Evolutionary conservation across 2,329 filamentous ascomycete genomes (phyloP), one percentile per base, ranked within the genome.

Genomic region (Didymella keratinophila): DNA sequence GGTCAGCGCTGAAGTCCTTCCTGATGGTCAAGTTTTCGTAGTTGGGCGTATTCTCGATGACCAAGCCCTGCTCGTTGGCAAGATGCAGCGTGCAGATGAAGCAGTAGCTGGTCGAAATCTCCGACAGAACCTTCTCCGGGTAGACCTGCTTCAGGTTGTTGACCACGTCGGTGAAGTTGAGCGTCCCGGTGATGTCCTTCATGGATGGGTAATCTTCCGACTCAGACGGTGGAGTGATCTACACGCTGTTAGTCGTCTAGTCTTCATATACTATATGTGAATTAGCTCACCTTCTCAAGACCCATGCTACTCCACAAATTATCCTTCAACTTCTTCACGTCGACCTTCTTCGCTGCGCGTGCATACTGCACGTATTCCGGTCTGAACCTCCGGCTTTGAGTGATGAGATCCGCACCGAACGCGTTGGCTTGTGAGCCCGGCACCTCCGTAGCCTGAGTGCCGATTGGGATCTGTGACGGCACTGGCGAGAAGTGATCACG

Each of bases 11-110:
- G 27, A 73, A 78, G 62, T 85, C 83, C 58, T 75, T 79, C 48
- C 78, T 69, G 21, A 85, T 83, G 1, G 69, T 78, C 64, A 85
- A 65, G 58, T 85, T 81, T 50, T 78, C 76, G 63, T 81, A 82
- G 10, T 75, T 78, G 32, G 84, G 80, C 42, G 84, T 80, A 54
- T 87, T 88, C 65, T 90, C 85, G 62, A 97, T 90, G 23, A 90
- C 83, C 37, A 97, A 81, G 0, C 93, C 93, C 80, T 96, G 94
- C 74, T 97, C 93, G 78, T 97, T 97, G 59, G 93, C 93, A 70
- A 97, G 76, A 78, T 97, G 93, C 64, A 97, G 80, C 57, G 97
- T 79, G 70, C 91, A 96, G 63, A 99, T 99, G 79, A 98, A 99
- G 76, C 95, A 96, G 66, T 86, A 90, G 16, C 84, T 96, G 0